Conservation (phyloP, 768 basidiomycete genomes). For the Lactarius pseudohatsudake region DNA sequence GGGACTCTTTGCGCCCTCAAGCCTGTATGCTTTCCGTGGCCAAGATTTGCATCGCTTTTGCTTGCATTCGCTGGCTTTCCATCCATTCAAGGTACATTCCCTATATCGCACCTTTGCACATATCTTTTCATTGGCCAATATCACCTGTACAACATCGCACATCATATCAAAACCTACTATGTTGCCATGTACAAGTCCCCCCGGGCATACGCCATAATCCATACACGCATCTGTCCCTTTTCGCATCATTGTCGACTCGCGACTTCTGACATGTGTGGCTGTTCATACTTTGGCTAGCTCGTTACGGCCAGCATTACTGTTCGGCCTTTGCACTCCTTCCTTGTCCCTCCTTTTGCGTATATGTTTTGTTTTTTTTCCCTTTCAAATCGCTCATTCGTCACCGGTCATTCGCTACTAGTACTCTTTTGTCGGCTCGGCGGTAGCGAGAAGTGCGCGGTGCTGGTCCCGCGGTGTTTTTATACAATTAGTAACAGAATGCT, state of each 20-base stretch:
- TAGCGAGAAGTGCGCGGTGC: slow-evolving; percentile 20
- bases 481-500: slow-evolving; percentile 8
- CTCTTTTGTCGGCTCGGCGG: slow-evolving; percentile 12
- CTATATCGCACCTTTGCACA: slow-evolving; percentile 18
- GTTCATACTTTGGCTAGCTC: slow-evolving; percentile 22
- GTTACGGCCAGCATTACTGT: slow-evolving; percentile 4
- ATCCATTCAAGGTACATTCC: slow-evolving; percentile 19
- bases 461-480: slow-evolving; percentile 16
- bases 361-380: slow-evolving; percentile 2
- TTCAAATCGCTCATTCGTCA: slow-evolving; percentile 1
- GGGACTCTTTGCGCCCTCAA: slow-evolving; percentile 5
- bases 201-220: slow-evolving; percentile 9
- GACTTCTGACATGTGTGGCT: slow-evolving; percentile 10
- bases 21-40: background rate
- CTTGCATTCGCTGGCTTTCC: slow-evolving; percentile 4
- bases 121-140: slow-evolving; percentile 19
- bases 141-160: slow-evolving; percentile 28
- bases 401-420: slow-evolving; percentile 1
- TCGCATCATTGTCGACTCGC: slow-evolving; percentile 8
- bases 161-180: slow-evolving; percentile 18
- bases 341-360: slow-evolving; percentile 11
- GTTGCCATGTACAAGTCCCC: slow-evolving; percentile 23
- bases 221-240: slow-evolving; percentile 1
- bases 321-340: slow-evolving; percentile 10
- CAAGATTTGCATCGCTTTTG: slow-evolving; percentile 1